These are phyloP conservation scores for Penicillium canescens DNA, from an alignment of 495 filamentous ascomycete genomes.

Conservation along the genomic window DNA sequence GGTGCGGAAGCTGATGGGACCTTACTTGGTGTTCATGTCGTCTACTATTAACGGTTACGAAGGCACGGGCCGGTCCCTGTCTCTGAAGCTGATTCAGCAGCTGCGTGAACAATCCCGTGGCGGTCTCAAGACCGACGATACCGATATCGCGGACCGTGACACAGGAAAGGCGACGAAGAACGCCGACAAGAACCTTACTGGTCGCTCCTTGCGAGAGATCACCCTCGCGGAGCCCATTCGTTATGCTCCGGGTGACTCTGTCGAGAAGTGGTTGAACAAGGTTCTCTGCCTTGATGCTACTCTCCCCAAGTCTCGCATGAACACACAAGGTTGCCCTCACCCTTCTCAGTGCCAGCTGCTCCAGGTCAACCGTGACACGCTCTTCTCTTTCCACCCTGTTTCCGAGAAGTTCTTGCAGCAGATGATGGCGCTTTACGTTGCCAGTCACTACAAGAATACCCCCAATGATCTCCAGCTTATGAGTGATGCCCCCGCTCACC, in stretches of 20 bases:
- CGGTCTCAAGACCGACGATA: conserved; percentile 53
- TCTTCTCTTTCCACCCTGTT: conserved; percentile 97
- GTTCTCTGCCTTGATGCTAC: conserved; percentile 93
- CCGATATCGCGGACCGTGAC: conserved; percentile 70
- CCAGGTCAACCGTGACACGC: conserved; percentile 92
- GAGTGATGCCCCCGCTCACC: conserved; percentile 96
- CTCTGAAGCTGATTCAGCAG: conserved; percentile 96
- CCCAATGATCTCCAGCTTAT: conserved; percentile 97
- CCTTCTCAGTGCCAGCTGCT: conserved; percentile 88
- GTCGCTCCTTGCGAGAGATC: conserved; percentile 86
- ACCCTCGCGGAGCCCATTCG: conserved; percentile 91
- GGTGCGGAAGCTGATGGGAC: conserved; percentile 91
- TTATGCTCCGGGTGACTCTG: conserved; percentile 85
- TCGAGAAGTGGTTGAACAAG: conserved; percentile 96
- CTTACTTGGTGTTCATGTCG: conserved; percentile 99
- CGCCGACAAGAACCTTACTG: conserved; percentile 59
- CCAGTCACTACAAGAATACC: conserved; percentile 97
- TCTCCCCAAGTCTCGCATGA: conserved; percentile 71
- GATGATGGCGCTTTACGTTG: conserved; percentile 98
- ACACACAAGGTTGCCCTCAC: conserved; percentile 81
- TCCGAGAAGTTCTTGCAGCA: conserved; percentile 97
- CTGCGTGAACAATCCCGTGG: conserved; percentile 87
- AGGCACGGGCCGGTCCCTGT: conserved; percentile 92
- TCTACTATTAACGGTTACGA: conserved; percentile 99
- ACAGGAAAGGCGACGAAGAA: conserved; percentile 68